Percentiles rank a stretch among this genome's conserved stretches.
These are phyloP conservation scores for Xerocomellus intermedius DNA, from an alignment of 768 basidiomycete species.

Conservation along the genomic window DNA sequence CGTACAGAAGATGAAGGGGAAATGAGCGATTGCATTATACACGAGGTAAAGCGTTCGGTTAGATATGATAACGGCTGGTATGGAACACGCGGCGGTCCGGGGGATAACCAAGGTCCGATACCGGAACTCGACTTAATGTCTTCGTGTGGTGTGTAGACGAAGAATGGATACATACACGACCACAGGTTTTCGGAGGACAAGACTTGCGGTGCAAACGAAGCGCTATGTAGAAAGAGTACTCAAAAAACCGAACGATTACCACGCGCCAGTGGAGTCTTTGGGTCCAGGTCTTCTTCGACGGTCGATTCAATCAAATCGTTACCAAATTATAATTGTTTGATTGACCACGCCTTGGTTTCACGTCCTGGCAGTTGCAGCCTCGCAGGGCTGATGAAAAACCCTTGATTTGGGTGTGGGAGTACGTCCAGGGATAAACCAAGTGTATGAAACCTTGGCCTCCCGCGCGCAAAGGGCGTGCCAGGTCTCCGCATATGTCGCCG, in stretches of 20 bases:
- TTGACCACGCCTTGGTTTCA: conserved; percentile 9
- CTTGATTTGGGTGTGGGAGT: conserved; percentile 17
- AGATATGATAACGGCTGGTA: conserved; percentile 24
- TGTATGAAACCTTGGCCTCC: conserved; percentile 16
- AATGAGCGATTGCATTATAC: conserved; percentile 11
- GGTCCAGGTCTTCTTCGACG: conserved; percentile 26
- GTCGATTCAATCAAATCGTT: conserved; percentile 15
- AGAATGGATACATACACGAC: not conserved
- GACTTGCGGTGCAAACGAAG: not conserved
- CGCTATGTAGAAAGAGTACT: not conserved
- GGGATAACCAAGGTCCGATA: conserved; percentile 21
- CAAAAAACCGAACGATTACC: conserved; percentile 23
- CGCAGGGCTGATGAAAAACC: conserved; percentile 26
- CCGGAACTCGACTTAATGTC: conserved; percentile 16
- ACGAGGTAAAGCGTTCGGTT: conserved; percentile 18
- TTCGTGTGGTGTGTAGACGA: conserved; percentile 1
- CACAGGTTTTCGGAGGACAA: conserved; percentile 20
- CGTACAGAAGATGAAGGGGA: conserved; percentile 8
- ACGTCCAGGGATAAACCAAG: conserved; percentile 9
- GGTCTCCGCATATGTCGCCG: conserved; percentile 19
- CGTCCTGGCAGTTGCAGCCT: conserved; percentile 11
- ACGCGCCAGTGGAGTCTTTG: conserved; percentile 27
- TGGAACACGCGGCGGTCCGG: conserved; percentile 17
- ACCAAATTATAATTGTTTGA: conserved; percentile 21
- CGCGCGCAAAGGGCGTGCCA: conserved; percentile 32